Evolutionary conservation across 306 rosid species (phyloP), one percentile per base, ranked within the genome.

Genomic region (Prunus kanzakura): DNA sequence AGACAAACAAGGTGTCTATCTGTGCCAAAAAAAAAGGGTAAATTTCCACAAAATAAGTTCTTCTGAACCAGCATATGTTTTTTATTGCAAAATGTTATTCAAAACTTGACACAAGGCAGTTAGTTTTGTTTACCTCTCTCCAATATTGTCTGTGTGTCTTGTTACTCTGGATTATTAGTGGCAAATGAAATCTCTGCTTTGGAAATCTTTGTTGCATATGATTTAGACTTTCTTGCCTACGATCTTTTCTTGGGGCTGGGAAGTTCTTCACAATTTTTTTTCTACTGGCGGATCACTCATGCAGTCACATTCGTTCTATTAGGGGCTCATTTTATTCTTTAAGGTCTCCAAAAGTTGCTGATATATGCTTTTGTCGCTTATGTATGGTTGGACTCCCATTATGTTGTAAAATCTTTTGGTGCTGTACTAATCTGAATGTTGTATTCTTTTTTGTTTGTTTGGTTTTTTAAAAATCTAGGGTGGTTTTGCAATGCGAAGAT

Each of bases 401-500:
- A 16, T 51, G 62, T 51, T 69, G 19, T 29, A 25, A 16, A 47
- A 27, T 50, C 3, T 5, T 51, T 52, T 30, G 12, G 50, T 56
- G 63, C 11, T 54, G 64, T 43, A 8, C 51, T 14, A 41, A 71
- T 56, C 35, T 13, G 54, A 32, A 55, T 38, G 4, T 12, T 30
- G 65, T 35, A 20, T 16, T 30, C 6, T 19, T 15, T 63, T 30
- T 63, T 63, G 46, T 63, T 63, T 29, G 51, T n/a, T 54, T 8
- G 38, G 35, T 60, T 71, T 27, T 54, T 1, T 1, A 38, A 38
- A 38, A 38, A 46, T 29, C 19, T 84, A 95, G 99, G 99, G 97
- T 66, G 97, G 99, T 77, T 95, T 85, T 84, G 95, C 91, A 41
- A 95, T 95, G 99, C 91, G 97, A 87, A 94, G 87, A 83, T 95